These are phyloP conservation scores for Ogataea parapolymorpha DNA, from an alignment of 805 yeast species.

Conservation along the genomic window DNA sequence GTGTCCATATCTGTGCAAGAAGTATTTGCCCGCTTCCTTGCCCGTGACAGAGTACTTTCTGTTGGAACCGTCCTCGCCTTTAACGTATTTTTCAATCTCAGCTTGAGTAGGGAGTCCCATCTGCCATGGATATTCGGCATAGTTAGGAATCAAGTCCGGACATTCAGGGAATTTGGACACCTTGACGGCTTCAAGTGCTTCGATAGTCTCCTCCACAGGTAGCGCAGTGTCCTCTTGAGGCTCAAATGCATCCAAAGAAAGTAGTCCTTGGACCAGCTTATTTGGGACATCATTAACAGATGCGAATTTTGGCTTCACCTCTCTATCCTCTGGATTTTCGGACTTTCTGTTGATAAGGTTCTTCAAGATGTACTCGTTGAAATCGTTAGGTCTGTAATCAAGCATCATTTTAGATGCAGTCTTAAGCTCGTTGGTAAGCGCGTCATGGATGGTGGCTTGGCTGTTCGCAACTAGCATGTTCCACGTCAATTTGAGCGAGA, in stretches of 20 bases:
- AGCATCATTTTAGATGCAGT: conserved; percentile 74
- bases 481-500: conserved; percentile 72
- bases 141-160: conserved; percentile 35
- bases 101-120: conserved; percentile 79
- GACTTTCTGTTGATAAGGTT: conserved; percentile 48
- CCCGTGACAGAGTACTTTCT: conserved; percentile 68
- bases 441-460: conserved; percentile 54
- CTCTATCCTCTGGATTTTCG: conserved; percentile 24
- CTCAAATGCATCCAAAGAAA: conserved; percentile 25
- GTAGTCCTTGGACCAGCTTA: conserved; percentile 53
- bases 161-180: conserved; percentile 37
- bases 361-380: conserved; percentile 51
- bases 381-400: conserved; percentile 42
- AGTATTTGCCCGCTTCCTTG: conserved; percentile 63
- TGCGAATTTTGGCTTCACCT: conserved; percentile 22
- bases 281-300: conserved; percentile 68
- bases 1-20: conserved; percentile 45
- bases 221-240: conserved; percentile 19
- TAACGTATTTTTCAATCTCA: conserved; percentile 61
- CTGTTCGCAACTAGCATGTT: conserved; percentile 64
- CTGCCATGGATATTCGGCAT: conserved; percentile 47
- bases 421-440: conserved; percentile 68
- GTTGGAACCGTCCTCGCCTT: conserved; percentile 64
- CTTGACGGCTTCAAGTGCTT: conserved; percentile 32
- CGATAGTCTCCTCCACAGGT: conserved; percentile 19